A percentile compares a stretch with the other conserved stretches of the same genome.
phyloP scores from a whole-genome alignment of 2,329 filamentous ascomycete genomes.

The Knoxdaviesia capensis region DNA sequence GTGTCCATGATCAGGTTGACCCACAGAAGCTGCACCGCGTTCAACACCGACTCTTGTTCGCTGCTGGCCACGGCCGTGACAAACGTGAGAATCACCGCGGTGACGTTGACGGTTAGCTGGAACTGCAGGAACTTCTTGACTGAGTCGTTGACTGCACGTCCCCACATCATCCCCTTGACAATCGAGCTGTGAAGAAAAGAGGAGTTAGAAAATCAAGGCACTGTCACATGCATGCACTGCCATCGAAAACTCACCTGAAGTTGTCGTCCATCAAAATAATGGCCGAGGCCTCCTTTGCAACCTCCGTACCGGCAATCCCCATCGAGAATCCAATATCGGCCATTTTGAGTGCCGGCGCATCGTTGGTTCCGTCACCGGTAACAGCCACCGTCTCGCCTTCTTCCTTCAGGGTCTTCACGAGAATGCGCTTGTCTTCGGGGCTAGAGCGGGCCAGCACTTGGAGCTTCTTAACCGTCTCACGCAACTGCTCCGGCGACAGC shows the following conservation, averaged over 20 bases:
- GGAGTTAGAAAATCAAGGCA: background rate
- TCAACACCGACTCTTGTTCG: slow-evolving; percentile 32
- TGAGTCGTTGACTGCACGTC: slow-evolving; percentile 40
- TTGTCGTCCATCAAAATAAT: slow-evolving; percentile 44
- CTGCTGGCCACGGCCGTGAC: slow-evolving; percentile 32
- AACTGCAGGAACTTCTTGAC: slow-evolving; percentile 46
- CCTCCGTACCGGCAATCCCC: slow-evolving; percentile 40
- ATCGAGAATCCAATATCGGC: slow-evolving; percentile 44
- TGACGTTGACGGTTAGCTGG: slow-evolving; percentile 43
- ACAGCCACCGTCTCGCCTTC: slow-evolving; percentile 38
- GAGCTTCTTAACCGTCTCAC: slow-evolving; percentile 33
- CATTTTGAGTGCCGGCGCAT: slow-evolving; percentile 37
- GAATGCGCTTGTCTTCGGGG: slow-evolving; percentile 44
- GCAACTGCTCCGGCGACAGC: slow-evolving; percentile 37
- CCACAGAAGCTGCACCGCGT: slow-evolving; percentile 40
- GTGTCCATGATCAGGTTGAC: slow-evolving; percentile 46
- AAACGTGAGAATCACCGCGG: slow-evolving; percentile 37
- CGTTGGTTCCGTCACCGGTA: slow-evolving; percentile 43
- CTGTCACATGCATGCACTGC: background rate
- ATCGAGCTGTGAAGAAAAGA: slow-evolving; percentile 11
- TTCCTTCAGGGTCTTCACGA: slow-evolving; percentile 39
- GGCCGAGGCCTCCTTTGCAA: slow-evolving; percentile 40
- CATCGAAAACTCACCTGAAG: slow-evolving; percentile 9
- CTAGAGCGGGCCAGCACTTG: slow-evolving; percentile 46
- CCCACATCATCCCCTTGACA: slow-evolving; percentile 42